Evolutionary conservation across 257 asterid species (phyloP), one percentile per base, ranked within the genome.

Genomic region (Hygrophila difformis): DNA sequence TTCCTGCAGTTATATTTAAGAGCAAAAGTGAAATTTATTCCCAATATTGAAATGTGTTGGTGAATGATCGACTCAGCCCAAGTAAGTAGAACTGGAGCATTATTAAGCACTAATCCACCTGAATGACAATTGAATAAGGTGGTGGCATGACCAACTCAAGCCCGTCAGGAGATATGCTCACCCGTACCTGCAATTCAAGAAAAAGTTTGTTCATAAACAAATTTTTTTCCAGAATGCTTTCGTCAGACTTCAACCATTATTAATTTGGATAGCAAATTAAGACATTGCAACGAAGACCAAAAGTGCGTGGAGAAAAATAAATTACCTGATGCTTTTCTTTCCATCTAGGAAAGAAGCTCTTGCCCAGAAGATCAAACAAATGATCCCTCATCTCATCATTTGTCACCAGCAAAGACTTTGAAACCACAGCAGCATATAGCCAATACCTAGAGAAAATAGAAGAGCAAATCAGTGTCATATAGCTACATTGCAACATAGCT

Each of bases 331-430:
- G 96, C 61, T 91, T 91, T 54, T 91, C 98, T 73, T 89, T 82
- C 98, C 98, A 91, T 76, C 98, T 68, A 6, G 96, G 94, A 61
- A 91, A 80, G 57, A 91, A 82, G 49, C 65, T 79, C 44, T 78
- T 74, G 57, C 98, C 98, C 52, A 91, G 43, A 42, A 91, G 82
- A 60, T 79, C 76, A 76, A 91, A 91, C 61, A 91, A 65, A 74
- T 91, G 98, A 66, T 85, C 98, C 62, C 98, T 80, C 98, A 91
- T 86, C 78, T 91, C 98, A 68, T 91, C 98, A 40, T 86, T 91
- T 8, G 96, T 85, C 70, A 85, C 84, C 71, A 91, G 73, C 80
- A 85, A 69, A 64, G 94, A 76, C 68, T 76, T 82, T 18, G 76
- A 78, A 53, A 84, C 79, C 3, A 91, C 96, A 51, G 98, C 98